phyloP scores from a whole-genome alignment of 441 rosid species.

The Viola pubescens region DNA sequence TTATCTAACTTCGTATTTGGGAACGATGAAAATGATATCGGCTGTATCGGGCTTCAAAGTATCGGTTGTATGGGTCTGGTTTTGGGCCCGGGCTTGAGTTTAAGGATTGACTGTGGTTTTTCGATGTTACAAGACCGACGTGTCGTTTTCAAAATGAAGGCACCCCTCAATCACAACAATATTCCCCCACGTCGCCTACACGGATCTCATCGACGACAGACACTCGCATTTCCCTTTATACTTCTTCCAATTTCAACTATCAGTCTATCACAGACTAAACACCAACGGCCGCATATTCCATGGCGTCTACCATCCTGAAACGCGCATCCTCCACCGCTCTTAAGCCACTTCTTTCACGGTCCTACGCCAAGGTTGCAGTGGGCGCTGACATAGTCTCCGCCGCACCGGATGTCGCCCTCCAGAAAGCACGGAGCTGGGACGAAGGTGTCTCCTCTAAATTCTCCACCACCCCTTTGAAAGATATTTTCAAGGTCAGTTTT shows the following conservation, averaged over 20 bases:
- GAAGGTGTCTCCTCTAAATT: constrained; percentile 77
- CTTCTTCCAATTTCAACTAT: too few relatives aligned
- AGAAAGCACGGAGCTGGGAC: constrained; percentile 85
- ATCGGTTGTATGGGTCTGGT: too few relatives aligned
- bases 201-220: too few relatives aligned
- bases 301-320: constrained; percentile 51
- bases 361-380: constrained; percentile 53
- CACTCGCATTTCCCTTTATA: too few relatives aligned
- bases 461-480: constrained; percentile 59
- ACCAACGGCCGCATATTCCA: constrained; percentile 4
- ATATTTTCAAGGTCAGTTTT: constrained; percentile 56
- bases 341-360: constrained; percentile 33
- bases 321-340: constrained; percentile 29
- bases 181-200: too few relatives aligned
- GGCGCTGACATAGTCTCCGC: constrained; percentile 62
- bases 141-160: background rate
- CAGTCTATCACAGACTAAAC: too few relatives aligned
- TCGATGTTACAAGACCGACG: background rate
- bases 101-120: too few relatives aligned
- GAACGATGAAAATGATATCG: too few relatives aligned
- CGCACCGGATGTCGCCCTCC: constrained; percentile 71
- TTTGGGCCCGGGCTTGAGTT: too few relatives aligned
- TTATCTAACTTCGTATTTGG: too few relatives aligned
- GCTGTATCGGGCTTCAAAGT: too few relatives aligned
- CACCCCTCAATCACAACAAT: too few relatives aligned